These are phyloP conservation scores for Lentinus polychrous DNA, from an alignment of 1,284 basidiomycete genomes.

Conservation along the genomic window DNA sequence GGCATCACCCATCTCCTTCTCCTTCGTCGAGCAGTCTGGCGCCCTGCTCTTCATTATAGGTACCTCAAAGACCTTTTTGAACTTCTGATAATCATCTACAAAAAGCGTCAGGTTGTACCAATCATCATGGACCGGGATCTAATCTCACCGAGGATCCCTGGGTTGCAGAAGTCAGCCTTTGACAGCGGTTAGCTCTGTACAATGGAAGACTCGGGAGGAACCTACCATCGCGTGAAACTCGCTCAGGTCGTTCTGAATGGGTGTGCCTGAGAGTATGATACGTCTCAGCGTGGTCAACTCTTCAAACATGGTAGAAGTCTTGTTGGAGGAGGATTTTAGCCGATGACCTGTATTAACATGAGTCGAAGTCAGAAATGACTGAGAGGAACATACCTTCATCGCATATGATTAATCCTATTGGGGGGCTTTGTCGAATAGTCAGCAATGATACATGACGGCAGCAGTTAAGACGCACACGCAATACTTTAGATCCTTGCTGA, in stretches of 20 bases:
- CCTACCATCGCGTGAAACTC: slow-evolving; percentile 94
- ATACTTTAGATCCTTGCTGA: slow-evolving; percentile 51
- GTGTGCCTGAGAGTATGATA: slow-evolving; percentile 92
- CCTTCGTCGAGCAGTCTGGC: slow-evolving; percentile 66
- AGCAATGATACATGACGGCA: not conserved
- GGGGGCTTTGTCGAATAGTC: slow-evolving; percentile 46
- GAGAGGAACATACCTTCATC: slow-evolving; percentile 68
- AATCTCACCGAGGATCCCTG: slow-evolving; percentile 69
- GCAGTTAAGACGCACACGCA: slow-evolving; percentile 39
- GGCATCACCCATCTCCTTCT: slow-evolving; percentile 70
- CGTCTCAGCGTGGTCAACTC: slow-evolving; percentile 68
- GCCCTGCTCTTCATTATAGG: slow-evolving; percentile 87
- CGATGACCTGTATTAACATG: slow-evolving; percentile 64
- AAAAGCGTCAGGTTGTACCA: not conserved
- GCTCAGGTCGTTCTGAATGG: slow-evolving; percentile 93
- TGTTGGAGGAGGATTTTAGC: slow-evolving; percentile 88
- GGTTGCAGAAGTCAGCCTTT: slow-evolving; percentile 91
- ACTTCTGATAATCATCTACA: slow-evolving; percentile 65
- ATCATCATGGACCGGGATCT: not conserved
- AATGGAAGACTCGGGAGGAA: not conserved
- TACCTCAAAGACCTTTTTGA: slow-evolving; percentile 79
- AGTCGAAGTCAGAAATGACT: not conserved
- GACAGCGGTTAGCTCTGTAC: slow-evolving; percentile 3
- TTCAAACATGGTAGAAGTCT: slow-evolving; percentile 88
- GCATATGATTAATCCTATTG: slow-evolving; percentile 90